Evolutionary conservation across 768 basidiomycete species (phyloP).

Genomic region (Trametes cingulata): DNA sequence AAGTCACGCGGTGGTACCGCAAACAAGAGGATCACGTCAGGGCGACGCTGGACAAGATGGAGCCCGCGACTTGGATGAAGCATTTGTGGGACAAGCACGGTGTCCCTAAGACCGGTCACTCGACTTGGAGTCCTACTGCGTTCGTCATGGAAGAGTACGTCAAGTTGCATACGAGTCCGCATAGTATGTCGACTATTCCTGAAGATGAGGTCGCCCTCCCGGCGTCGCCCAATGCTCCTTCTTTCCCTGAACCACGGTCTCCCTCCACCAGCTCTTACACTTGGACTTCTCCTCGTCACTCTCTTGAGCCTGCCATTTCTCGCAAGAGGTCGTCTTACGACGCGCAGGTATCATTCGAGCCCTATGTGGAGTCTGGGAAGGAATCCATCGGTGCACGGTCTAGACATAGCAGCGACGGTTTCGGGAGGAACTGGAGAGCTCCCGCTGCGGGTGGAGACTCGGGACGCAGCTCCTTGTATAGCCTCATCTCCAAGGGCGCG

Average conservation of each 20-base stretch:
- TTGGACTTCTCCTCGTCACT: conserved; percentile 40
- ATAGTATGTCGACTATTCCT: conserved; percentile 46
- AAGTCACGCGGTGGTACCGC: conserved; percentile 63
- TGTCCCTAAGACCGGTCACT: conserved; percentile 33
- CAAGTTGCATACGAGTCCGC: conserved; percentile 40
- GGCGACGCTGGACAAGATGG: conserved; percentile 58
- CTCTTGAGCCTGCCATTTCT: conserved; percentile 41
- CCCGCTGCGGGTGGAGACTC: conserved; percentile 25
- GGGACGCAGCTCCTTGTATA: conserved; percentile 36
- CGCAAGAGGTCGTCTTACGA: conserved; percentile 44
- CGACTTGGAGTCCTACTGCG: conserved; percentile 62
- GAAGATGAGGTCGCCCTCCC: conserved; percentile 36
- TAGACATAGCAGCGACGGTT: conserved; percentile 44
- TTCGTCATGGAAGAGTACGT: conserved; percentile 68
- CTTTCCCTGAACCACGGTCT: conserved; percentile 23
- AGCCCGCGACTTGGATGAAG: conserved; percentile 75
- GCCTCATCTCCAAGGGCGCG: conserved; percentile 39
- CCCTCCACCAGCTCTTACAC: conserved; percentile 29
- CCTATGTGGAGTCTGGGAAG: conserved; percentile 47
- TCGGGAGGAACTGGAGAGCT: conserved; percentile 21
- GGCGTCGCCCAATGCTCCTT: conserved; percentile 14
- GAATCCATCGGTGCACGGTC: conserved; percentile 48
- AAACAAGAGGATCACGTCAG: conserved; percentile 48
- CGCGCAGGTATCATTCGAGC: conserved; percentile 59
- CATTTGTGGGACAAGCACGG: conserved; percentile 55